Evolutionary conservation across 164 flowering plant species (phyloP).

Genomic region (Macadamia tetraphylla): DNA sequence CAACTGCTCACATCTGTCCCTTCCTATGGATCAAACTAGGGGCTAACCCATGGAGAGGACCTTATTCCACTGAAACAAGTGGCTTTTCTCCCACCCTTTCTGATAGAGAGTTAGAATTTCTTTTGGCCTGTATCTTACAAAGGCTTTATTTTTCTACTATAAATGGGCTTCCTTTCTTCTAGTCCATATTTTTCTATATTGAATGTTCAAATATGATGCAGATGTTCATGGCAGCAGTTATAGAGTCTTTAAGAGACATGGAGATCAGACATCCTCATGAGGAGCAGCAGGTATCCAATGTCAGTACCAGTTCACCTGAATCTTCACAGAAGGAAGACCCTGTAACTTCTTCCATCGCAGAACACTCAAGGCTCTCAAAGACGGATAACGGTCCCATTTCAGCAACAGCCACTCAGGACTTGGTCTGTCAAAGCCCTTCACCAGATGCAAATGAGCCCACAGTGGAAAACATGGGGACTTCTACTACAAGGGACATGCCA

Average conservation of each 20-base stretch:
- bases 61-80: too few relatives aligned
- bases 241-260: slow-evolving; percentile 69
- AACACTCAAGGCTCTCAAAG: slow-evolving; percentile 10
- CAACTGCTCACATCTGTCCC: too few relatives aligned
- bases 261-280: slow-evolving; percentile 35
- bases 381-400: slow-evolving; percentile 17
- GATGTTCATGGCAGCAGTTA: slow-evolving; percentile 90
- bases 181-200: neutral
- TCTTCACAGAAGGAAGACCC: slow-evolving; percentile 19
- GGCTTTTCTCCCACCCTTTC: too few relatives aligned
- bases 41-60: too few relatives aligned
- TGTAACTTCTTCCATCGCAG: slow-evolving; percentile 23
- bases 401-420: slow-evolving; percentile 6
- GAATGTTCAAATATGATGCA: slow-evolving; percentile 18
- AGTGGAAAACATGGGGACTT: neutral
- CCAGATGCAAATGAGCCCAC: slow-evolving; percentile 4
- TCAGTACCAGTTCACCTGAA: slow-evolving; percentile 9
- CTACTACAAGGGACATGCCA: slow-evolving; percentile 27
- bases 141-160: neutral
- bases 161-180: neutral
- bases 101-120: neutral
- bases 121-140: neutral
- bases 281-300: slow-evolving; percentile 25
- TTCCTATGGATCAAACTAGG: too few relatives aligned
- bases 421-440: slow-evolving; percentile 5